phyloP scores from a whole-genome alignment of 768 basidiomycete genomes.

The Termitomyces sp. region DNA sequence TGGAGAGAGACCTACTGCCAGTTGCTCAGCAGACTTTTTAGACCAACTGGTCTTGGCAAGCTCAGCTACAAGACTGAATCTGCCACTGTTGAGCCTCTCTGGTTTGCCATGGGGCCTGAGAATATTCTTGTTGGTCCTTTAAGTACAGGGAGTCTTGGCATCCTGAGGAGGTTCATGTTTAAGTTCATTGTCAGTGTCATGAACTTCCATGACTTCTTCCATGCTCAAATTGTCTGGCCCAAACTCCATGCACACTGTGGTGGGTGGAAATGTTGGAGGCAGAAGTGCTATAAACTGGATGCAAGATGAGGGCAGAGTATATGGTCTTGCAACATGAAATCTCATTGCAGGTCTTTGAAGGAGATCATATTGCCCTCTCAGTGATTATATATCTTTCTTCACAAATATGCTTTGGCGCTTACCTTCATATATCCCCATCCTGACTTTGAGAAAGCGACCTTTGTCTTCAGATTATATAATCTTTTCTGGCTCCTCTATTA shows the following conservation, averaged over 20 bases:
- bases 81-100: slow-evolving; percentile 2
- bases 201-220: not conserved
- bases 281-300: not conserved
- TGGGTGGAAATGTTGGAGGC: not conserved
- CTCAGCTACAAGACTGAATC: not conserved
- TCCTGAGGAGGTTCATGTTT: not conserved
- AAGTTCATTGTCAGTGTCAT: not conserved
- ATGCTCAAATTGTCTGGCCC: not conserved
- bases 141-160: not conserved
- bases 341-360: not conserved
- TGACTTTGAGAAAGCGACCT: not conserved
- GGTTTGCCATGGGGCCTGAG: slow-evolving; percentile 6
- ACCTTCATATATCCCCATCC: not conserved
- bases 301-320: not conserved
- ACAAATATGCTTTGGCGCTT: not conserved
- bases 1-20: not conserved
- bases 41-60: slow-evolving; percentile 1
- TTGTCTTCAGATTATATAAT: not conserved
- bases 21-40: not conserved
- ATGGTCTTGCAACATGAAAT: not conserved
- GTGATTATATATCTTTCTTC: not conserved
- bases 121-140: not conserved
- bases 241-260: not conserved
- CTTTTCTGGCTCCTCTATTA: no score
- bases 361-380: not conserved